These are phyloP conservation scores for Hyaloscypha variabilis DNA, from an alignment of 495 filamentous ascomycete genomes.

Conservation along the genomic window DNA sequence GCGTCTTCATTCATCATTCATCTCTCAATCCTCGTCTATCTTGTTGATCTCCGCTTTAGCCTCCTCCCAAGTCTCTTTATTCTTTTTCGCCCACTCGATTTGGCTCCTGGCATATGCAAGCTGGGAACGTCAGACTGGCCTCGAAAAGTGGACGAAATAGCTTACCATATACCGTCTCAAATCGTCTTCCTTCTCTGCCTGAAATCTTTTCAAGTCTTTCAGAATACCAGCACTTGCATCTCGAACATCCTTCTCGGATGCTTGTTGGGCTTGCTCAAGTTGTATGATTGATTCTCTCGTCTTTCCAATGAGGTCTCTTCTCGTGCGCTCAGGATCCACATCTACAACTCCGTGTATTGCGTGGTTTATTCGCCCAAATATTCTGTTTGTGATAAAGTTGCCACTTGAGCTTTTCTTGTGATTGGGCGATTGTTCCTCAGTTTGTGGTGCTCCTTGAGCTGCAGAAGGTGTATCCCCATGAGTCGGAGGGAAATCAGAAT, in stretches of 20 bases:
- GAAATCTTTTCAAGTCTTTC: constrained; percentile 89
- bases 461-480: constrained; percentile 77
- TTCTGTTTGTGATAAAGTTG: constrained; percentile 84
- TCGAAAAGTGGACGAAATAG: constrained; percentile 11
- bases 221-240: constrained; percentile 86
- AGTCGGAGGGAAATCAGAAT: constrained; percentile 92
- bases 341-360: constrained; percentile 95
- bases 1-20: constrained; percentile 1
- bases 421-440: constrained; percentile 36
- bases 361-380: constrained; percentile 94
- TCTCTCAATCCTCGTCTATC: constrained; percentile 57
- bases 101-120: constrained; percentile 92
- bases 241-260: constrained; percentile 85
- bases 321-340: constrained; percentile 89
- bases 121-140: constrained; percentile 46
- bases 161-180: constrained; percentile 93
- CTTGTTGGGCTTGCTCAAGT: constrained; percentile 86
- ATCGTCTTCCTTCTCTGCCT: constrained; percentile 92
- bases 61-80: constrained; percentile 94
- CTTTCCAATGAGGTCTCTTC: constrained; percentile 92
- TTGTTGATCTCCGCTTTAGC: constrained; percentile 91
- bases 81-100: constrained; percentile 98
- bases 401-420: constrained; percentile 77
- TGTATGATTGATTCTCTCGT: constrained; percentile 75
- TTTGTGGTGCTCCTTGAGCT: constrained; percentile 55